A percentile compares a stretch with the other conserved stretches of the same genome.
These are phyloP conservation scores for Spergularia marina DNA, from an alignment of 148 eudicot genomes.

Conservation along the genomic window DNA sequence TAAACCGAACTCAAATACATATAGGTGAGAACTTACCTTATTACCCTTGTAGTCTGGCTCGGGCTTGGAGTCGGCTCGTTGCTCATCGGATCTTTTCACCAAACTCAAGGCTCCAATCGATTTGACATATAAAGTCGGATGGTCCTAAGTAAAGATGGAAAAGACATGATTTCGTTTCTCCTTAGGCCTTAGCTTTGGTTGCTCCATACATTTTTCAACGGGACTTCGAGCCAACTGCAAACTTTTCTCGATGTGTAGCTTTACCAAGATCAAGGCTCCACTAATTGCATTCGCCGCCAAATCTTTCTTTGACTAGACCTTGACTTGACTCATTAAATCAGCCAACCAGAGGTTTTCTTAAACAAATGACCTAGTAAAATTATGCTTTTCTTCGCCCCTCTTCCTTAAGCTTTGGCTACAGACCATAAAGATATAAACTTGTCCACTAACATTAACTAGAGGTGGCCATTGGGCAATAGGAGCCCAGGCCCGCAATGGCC, in stretches of 20 bases:
- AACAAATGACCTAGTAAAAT: not conserved
- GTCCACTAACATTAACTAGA: not conserved
- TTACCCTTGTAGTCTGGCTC: too few species aligned
- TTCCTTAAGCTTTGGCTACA: too few species aligned
- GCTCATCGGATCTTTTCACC: too few species aligned
- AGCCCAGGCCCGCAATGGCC: too few species aligned
- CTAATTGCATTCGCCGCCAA: not conserved
- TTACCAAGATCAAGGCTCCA: not conserved
- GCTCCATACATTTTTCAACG: not conserved
- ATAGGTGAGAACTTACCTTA: too few species aligned
- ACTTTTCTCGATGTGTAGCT: not conserved
- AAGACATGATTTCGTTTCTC: not conserved
- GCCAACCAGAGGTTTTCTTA: not conserved
- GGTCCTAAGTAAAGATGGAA: too few species aligned
- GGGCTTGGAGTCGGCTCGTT: too few species aligned
- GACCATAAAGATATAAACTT: not conserved
- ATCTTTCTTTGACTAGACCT: conserved; percentile 5
- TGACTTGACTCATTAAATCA: conserved; percentile 16
- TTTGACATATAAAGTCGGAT: too few species aligned
- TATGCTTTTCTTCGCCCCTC: not conserved
- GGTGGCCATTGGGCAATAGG: too few species aligned
- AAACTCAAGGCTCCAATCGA: too few species aligned
- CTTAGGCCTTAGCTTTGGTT: not conserved
- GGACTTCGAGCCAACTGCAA: conserved; percentile 14
- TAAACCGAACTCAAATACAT: too few species aligned